phyloP scores from a whole-genome alignment of 202 grass and related monocot genomes.

The Digitaria exilis region DNA sequence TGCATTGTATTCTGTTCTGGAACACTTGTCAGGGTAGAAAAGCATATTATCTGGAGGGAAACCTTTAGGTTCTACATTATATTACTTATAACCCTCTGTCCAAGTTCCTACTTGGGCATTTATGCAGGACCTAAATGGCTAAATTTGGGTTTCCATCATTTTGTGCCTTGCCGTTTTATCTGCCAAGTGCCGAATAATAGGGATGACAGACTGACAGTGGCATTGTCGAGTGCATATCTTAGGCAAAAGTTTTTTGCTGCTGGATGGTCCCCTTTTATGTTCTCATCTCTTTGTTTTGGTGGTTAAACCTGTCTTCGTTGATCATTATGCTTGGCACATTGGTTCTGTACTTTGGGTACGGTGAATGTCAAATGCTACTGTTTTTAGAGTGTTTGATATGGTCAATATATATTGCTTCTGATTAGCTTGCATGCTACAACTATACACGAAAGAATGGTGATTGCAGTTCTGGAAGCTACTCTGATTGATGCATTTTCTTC shows the following conservation, averaged over 20 bases:
- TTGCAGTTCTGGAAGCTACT: slow-evolving; percentile 15
- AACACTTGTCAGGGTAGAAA: neutral
- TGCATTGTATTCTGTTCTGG: neutral
- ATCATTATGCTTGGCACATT: neutral
- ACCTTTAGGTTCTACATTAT: neutral
- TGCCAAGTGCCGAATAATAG: neutral
- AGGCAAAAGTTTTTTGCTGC: neutral
- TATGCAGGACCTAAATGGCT: neutral
- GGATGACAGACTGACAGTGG: neutral
- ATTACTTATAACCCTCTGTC: neutral
- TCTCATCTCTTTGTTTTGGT: neutral
- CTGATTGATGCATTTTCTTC: slow-evolving; percentile 9
- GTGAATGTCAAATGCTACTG: neutral
- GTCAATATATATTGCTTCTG: neutral
- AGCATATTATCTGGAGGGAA: neutral
- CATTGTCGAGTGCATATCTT: neutral
- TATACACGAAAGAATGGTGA: slow-evolving; percentile 18
- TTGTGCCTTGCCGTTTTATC: neutral
- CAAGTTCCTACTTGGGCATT: neutral
- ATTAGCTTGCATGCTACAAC: neutral
- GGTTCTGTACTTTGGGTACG: neutral
- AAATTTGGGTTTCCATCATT: neutral
- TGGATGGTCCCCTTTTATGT: neutral
- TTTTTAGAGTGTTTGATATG: slow-evolving; percentile 18
- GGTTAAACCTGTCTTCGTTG: neutral